These are phyloP conservation scores for Claviceps sp. DNA, from an alignment of 2,329 filamentous ascomycete species.

Conservation along the genomic window DNA sequence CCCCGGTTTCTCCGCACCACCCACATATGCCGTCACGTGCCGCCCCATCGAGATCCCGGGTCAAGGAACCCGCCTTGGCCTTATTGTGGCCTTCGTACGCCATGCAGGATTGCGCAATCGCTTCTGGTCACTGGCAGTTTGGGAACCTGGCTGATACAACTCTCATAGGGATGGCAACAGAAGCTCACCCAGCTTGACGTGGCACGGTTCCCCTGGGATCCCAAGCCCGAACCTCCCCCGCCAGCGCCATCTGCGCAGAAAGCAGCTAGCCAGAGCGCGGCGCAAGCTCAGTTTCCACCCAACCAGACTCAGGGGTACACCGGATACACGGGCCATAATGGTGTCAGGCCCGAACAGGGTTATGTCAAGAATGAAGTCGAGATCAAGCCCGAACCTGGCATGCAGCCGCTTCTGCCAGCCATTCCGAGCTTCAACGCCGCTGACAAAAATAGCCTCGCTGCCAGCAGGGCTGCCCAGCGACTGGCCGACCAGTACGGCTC, in stretches of 20 bases:
- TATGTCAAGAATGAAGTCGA: conserved; percentile 35
- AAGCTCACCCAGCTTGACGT: conserved; percentile 77
- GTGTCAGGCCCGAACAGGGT: conserved; percentile 29
- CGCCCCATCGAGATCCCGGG: background rate
- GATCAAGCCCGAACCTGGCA: conserved; percentile 30
- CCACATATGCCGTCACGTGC: conserved; percentile 3
- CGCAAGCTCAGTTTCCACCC: conserved; percentile 20
- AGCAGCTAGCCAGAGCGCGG: conserved; percentile 9
- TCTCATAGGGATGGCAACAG: conserved; percentile 72
- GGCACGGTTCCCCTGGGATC: conserved; percentile 91
- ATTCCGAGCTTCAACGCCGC: conserved; percentile 21
- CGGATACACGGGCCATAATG: conserved; percentile 19
- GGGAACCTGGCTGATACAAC: conserved; percentile 3
- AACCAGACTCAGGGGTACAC: conserved; percentile 18
- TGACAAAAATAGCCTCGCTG: conserved; percentile 29
- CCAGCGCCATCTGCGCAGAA: conserved; percentile 19
- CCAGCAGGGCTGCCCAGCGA: conserved; percentile 41
- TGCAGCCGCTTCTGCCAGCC: conserved; percentile 16
- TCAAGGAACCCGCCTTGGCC: background rate
- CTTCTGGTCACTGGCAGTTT: too few relatives aligned
- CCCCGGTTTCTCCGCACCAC: background rate
- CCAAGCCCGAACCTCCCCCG: conserved; percentile 51
- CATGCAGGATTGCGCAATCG: too few relatives aligned
- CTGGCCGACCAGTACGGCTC: conserved; percentile 47
- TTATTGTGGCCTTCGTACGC: too few relatives aligned